Base-by-base conservation (phyloP, 768 basidiomycete species). In the Lyophyllum atratum region DNA sequence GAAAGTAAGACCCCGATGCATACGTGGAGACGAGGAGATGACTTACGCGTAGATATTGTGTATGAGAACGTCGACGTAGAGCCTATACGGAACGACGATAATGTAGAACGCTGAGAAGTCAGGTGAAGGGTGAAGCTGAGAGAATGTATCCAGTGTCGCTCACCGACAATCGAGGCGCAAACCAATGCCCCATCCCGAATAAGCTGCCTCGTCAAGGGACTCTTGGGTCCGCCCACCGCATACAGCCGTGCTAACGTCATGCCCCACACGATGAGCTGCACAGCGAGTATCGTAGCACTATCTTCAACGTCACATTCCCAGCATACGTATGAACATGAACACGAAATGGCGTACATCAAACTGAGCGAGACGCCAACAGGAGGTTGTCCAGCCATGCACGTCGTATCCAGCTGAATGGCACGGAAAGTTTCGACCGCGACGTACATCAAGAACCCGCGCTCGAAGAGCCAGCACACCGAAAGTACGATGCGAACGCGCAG, bases 171-270 rank as follows among this genome's bases (percentile, higher is more conserved):
- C n/a, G n/a, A n/a, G n/a, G 6, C 29, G 29, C 5, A 31, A 5
- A 31, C 29, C 11, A 31, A 6, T 11, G 29, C 11, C 6, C 29
- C 44, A 40, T 29, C 3, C 5, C 10, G 15, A 1, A 39, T 31
- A 31, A 31, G 29, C 29, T 31, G 49, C 24, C 47, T 39, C 22
- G 49, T 34, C 4, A 59, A 19, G 5, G 48, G 37, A 19, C 26
- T 44, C 10, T 46, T 21, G 19, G 37, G 46, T 2, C 43, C n/a
- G 2, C 19, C 46, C 33, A 53, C n/a, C 21, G 40, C 45, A 44
- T 28, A 52, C 9, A 22, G 40, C 15, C 49, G 44, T 11, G 14
- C 8, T 17, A 54, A 26, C 2, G 51, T 60, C 59, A 60, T 60
- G 8, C 45, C 46, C 59, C 59, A 57, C 3, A 54, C 26, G 29